phyloP scores from a whole-genome alignment of 164 flowering plant genomes.

The Amborella trichopoda region DNA sequence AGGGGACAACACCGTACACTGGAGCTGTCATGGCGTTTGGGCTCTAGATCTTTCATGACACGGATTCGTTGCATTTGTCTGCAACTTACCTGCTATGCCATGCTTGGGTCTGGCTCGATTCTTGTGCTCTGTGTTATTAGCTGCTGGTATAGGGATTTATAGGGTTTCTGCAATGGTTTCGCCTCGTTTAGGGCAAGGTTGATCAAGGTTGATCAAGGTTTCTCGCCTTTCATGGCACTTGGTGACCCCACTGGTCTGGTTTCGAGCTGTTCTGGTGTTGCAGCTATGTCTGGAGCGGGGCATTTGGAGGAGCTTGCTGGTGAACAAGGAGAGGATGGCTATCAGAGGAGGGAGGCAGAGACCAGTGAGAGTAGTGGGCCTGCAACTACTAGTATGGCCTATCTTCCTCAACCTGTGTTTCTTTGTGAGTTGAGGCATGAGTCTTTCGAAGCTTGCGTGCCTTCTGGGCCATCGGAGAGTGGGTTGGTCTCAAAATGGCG shows the following conservation, averaged over 20 bases:
- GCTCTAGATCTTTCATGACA: too few relatives aligned
- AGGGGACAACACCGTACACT: too few relatives aligned
- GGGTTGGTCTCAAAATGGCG: slow-evolving; percentile 90
- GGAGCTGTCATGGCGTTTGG: too few relatives aligned
- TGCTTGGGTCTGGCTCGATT: too few relatives aligned
- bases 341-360: slow-evolving; percentile 41
- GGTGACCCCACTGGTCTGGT: slow-evolving; percentile 39
- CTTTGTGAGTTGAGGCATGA: slow-evolving; percentile 78
- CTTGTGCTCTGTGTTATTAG: too few relatives aligned
- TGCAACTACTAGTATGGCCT: slow-evolving; percentile 53
- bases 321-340: slow-evolving; percentile 17
- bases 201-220: not conserved
- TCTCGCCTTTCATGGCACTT: slow-evolving; percentile 59
- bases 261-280: slow-evolving; percentile 24
- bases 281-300: slow-evolving; percentile 39
- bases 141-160: too few relatives aligned
- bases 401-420: slow-evolving; percentile 67
- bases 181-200: slow-evolving; percentile 24
- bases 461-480: slow-evolving; percentile 56
- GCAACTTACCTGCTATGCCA: too few relatives aligned
- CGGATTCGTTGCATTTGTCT: too few relatives aligned
- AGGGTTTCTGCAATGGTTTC: not conserved
- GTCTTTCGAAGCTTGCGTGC: slow-evolving; percentile 52
- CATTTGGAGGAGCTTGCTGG: slow-evolving; percentile 43
- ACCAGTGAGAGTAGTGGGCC: slow-evolving; percentile 21